A percentile compares a stretch with the other conserved stretches of the same genome.
These are phyloP conservation scores for Hypoxylon rickii DNA, from an alignment of 495 filamentous ascomycete genomes.

Conservation along the genomic window DNA sequence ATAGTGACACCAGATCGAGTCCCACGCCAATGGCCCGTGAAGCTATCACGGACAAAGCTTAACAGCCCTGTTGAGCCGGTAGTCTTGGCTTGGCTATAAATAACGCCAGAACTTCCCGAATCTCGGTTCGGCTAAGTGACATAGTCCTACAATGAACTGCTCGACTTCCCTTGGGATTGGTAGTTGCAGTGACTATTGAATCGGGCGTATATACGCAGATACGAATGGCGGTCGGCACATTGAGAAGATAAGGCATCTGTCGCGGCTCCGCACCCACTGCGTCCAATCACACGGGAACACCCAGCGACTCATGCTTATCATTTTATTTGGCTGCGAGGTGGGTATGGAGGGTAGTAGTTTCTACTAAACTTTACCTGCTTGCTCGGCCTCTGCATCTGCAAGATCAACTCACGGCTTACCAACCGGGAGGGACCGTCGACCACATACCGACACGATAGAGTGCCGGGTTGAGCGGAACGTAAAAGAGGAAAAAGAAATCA, in stretches of 20 bases:
- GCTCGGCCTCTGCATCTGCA: slow-evolving; percentile 13
- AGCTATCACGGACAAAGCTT: background rate
- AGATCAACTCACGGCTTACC: slow-evolving; percentile 4
- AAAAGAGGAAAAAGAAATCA: too few relatives aligned
- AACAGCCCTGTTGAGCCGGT: background rate
- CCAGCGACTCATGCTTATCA: background rate
- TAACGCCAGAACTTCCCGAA: background rate
- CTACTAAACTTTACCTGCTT: background rate
- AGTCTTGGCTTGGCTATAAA: background rate
- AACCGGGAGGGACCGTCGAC: too few relatives aligned
- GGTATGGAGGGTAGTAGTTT: background rate
- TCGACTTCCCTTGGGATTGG: too few relatives aligned
- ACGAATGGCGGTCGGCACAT: background rate
- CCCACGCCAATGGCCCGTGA: too few relatives aligned
- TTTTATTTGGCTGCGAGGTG: background rate
- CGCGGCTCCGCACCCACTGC: background rate
- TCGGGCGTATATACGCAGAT: too few relatives aligned
- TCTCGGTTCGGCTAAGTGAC: background rate
- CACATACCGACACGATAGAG: too few relatives aligned
- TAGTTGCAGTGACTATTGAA: too few relatives aligned
- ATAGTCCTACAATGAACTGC: too few relatives aligned
- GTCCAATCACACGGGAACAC: background rate
- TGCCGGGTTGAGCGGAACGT: background rate
- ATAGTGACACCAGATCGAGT: too few relatives aligned
- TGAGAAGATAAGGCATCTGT: too few relatives aligned